Base-by-base conservation (phyloP, 371 early-diverging fungal genomes). In the Mortierella sp. region DNA sequence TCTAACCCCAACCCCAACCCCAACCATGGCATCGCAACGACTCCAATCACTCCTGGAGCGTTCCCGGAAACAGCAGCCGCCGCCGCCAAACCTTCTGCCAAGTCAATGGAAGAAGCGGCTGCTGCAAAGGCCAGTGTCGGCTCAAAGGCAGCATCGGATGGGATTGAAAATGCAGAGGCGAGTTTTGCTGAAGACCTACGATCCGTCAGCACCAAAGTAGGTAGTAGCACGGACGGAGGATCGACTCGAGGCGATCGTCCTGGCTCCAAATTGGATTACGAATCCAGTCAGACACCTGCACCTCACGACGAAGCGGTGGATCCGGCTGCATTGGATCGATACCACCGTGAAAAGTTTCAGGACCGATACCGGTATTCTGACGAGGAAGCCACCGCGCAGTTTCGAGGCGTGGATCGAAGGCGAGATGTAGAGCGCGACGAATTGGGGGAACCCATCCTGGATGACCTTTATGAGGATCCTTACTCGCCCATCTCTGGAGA, bases 131-230 rank as follows among this genome's bases (percentile, higher is more conserved):
- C 26, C 24, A 26, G 41, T 30, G 42, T 23, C 27, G 19, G 39
- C 23, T 48, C 28, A 23, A 55, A 42, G 41, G 0, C 39, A 8
- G 2, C 38, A 21, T 24, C 30, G 30, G 57, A 57, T 43, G 21
- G 54, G 13, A 46, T 24, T 2, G 53, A 30, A 3, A 23, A 24
- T 13, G 16, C 28, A 0, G 58, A 62, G 14, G 64, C 63, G 56
- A 58, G 50, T 54, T 58, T 63, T 30, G 63, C 63, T 19, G 73
- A 72, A 64, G 73, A 67, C 30, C 67, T 59, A 47, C 39, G 60
- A 50, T 67, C 73, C 14, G 48, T 72, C 19, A 67, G 63, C 38
- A 67, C 64, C 42, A 72, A 72, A 51, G 68, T 67, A 13, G 73
- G 62, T 18, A 54, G 46, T 19, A 48, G 67, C 27, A 43, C 41